Base-by-base conservation (phyloP, 345 rosid species). In the Jatropha curcas region DNA sequence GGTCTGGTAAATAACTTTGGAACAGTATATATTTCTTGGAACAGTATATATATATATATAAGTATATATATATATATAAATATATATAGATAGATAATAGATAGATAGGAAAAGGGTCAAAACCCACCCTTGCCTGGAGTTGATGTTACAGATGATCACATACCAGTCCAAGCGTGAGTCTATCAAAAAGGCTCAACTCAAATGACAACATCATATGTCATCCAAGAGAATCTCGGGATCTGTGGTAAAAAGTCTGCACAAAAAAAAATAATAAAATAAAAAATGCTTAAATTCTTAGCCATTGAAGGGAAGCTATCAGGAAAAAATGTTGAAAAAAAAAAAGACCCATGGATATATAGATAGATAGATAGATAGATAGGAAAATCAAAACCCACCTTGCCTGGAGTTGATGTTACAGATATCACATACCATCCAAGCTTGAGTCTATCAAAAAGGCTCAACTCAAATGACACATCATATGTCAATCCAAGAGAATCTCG, bases 381-480 rank as follows among this genome's bases (percentile, higher is more conserved):
- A 20, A 74, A 78, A 70, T 35, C 52, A 75, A 58, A 56, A 65
- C 81, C 74, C 83, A 95, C 98, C 98, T 96, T 96, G 76, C 83
- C 81, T 6, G 99, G 99, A 69, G 99, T 91, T 50, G 99, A 96
- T 68, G 99, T 96, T 66, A 96, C 99, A 69, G 97, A 91, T 79
- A 96, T 82, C 77, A 96, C 99, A 87, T 92, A 96, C 99, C 99
- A 96, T 48, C 99, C 99, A 70, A 96, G 98, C 61, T 90, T 87
- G 70, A 96, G 91, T 82, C 95, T 88, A 77, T 96, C 99, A 76
- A 93, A 93, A 65, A 96, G 86, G 87, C 90, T 93, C 70, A 96
- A 85, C 86, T 96, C 99, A 74, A 96, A 96, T 52, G 99, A 96
- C 37, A 96, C 98, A 76, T 96, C 99, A 67, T 96, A 96, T 65